Evolutionary conservation across 148 eudicot genomes (phyloP).

Genomic region (Camellia granthamiana): DNA sequence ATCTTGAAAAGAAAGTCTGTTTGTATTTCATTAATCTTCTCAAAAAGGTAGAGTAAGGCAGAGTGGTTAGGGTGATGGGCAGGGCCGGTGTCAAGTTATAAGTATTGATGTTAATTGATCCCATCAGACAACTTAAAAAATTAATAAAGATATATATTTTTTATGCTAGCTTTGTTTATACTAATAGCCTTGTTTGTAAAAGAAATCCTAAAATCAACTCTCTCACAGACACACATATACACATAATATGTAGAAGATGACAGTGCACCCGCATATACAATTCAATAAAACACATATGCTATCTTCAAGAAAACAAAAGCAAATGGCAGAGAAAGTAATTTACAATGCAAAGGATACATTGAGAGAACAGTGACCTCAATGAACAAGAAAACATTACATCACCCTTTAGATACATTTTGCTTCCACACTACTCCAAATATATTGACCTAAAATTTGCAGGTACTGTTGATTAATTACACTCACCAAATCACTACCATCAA

Average conservation of each 20-base stretch:
- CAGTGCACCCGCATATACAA: background rate
- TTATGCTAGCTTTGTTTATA: no score
- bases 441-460: slow-evolving; percentile 12
- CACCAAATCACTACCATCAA: background rate
- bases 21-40: no score
- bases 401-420: slow-evolving; percentile 15
- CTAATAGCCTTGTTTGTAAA: no score
- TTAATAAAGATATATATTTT: no score
- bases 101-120: no score
- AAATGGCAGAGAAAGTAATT: background rate
- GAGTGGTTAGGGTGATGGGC: no score
- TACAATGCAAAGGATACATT: slow-evolving; percentile 6
- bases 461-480: background rate
- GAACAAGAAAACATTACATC: background rate
- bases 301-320: background rate
- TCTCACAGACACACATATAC: background rate
- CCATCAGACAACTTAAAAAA: no score
- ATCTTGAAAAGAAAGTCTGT: no score
- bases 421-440: slow-evolving; percentile 13
- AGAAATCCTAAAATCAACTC: no score
- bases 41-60: no score
- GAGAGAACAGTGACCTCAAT: background rate
- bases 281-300: background rate
- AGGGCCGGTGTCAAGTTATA: no score
- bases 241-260: background rate